A percentile compares a stretch with the other conserved stretches of the same genome.
These are phyloP conservation scores for Tolypocladium paradoxum DNA, from an alignment of 2,329 filamentous ascomycete species.

Conservation along the genomic window DNA sequence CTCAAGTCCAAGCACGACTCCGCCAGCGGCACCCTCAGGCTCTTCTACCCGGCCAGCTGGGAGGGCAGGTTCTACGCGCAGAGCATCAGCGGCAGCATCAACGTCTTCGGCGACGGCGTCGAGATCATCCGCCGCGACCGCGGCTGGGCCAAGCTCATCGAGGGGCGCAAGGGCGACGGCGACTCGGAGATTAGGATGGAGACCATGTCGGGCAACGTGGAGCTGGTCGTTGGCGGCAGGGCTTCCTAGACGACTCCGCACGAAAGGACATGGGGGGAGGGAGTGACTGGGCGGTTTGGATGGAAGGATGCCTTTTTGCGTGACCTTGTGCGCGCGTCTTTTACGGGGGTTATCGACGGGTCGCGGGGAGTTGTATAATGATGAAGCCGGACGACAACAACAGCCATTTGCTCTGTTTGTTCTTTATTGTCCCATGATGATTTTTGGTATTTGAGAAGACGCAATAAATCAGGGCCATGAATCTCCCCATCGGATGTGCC, in stretches of 20 bases:
- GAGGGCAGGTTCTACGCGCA: slow-evolving; percentile 31
- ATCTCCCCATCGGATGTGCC: neutral
- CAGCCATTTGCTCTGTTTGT: neutral
- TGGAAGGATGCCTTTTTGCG: neutral
- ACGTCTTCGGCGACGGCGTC: slow-evolving; percentile 31
- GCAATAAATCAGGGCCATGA: neutral
- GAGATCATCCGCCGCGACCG: slow-evolving; percentile 21
- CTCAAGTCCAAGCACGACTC: slow-evolving; percentile 31
- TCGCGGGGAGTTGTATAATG: neutral
- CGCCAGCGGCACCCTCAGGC: slow-evolving; percentile 30
- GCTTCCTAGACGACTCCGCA: neutral
- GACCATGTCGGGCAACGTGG: slow-evolving; percentile 19
- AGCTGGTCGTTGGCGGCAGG: slow-evolving; percentile 13
- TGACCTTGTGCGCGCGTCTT: neutral
- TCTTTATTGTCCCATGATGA: neutral
- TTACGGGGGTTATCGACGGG: neutral
- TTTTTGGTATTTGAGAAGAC: neutral
- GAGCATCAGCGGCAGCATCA: slow-evolving; percentile 29
- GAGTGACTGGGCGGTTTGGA: neutral
- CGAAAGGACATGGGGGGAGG: neutral
- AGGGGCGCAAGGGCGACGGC: slow-evolving; percentile 31
- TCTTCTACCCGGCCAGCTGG: slow-evolving; percentile 39
- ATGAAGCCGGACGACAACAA: neutral
- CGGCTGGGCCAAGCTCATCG: slow-evolving; percentile 18
- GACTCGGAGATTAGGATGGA: slow-evolving; percentile 20